Percentiles rank a stretch among this genome's conserved stretches.
Conservation (phyloP, 1,284 basidiomycete species). For the Thelephora terrestris region DNA sequence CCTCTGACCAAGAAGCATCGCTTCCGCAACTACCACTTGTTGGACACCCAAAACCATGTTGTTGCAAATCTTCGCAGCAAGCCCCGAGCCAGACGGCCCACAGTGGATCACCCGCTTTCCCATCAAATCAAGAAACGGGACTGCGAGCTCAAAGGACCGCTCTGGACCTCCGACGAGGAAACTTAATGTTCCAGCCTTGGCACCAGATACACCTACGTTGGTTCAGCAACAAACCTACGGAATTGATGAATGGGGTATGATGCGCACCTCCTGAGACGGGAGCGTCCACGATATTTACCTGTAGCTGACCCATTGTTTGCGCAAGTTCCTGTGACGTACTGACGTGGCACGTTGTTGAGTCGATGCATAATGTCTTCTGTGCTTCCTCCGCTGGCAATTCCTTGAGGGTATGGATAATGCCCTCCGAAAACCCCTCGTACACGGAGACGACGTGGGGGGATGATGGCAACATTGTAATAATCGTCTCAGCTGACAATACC, state of each 20-base stretch:
- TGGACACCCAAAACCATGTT: slow-evolving; percentile 73
- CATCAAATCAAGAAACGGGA: slow-evolving; percentile 63
- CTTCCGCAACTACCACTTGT: slow-evolving; percentile 73
- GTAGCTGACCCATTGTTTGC: slow-evolving; percentile 36
- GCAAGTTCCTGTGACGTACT: slow-evolving; percentile 60
- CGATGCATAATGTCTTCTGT: slow-evolving; percentile 60
- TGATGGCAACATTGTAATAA: slow-evolving; percentile 84
- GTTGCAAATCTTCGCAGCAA: slow-evolving; percentile 85
- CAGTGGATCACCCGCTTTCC: slow-evolving; percentile 77
- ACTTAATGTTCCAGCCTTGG: slow-evolving; percentile 75
- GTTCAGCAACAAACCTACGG: background rate
- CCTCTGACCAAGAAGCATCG: slow-evolving; percentile 75
- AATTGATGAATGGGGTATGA: slow-evolving; percentile 1
- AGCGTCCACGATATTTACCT: slow-evolving; percentile 80
- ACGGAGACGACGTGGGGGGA: slow-evolving; percentile 73
- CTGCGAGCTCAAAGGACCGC: slow-evolving; percentile 47
- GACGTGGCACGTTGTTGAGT: slow-evolving; percentile 84
- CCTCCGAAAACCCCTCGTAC: slow-evolving; percentile 38
- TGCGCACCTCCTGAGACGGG: slow-evolving; percentile 79
- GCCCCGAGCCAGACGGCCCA: slow-evolving; percentile 76
- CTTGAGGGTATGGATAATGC: slow-evolving; percentile 50
- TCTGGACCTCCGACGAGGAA: slow-evolving; percentile 83
- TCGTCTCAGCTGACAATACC: slow-evolving; percentile 46
- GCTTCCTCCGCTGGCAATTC: slow-evolving; percentile 31
- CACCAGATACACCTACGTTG: slow-evolving; percentile 64